Evolutionary conservation across 2,329 filamentous ascomycete genomes (phyloP), one percentile per base, ranked within the genome.

Genomic region (Proliferodiscus dingleyae): DNA sequence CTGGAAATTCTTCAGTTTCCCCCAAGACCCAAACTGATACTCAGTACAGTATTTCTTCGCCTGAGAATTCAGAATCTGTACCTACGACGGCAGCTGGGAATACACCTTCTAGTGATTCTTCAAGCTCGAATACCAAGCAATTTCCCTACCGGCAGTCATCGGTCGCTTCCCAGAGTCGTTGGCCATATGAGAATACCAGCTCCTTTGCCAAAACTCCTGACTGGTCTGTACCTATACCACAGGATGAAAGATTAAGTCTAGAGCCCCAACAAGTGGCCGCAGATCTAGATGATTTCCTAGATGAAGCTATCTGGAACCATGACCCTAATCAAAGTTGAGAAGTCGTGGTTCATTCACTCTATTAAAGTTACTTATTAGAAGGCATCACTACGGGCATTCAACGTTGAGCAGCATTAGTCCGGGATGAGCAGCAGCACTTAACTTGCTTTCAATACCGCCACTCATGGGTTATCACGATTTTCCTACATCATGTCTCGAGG

Each of bases 121-220:
- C 45, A 5, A 45, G 38, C 15, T 32, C 41, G 23, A 45, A 49
- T 19, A 37, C 43, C 15, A 48, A 26, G 36, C 47, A 45, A 29
- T 47, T 53, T 13, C 46, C 49, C 3, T 46, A 49, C 19, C 43
- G 48, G 4, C 48, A 47, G 30, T 39, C 40, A n/a, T n/a, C n/a
- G n/a, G n/a, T n/a, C 13, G 38, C 43, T 10, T 34, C 16, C 21
- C 26, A 19, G 2, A 22, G 10, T 24, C 18, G 19, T 22, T 37
- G 34, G 34, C 18, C 19, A n/a, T 19, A 2, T 9, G 19, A 19
- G 11, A 18, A 19, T 6, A 22, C 10, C 9, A 15, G 1, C 15
- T 23, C n/a, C 4, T 37, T 21, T 5, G 13, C 10, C n/a, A n/a
- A n/a, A 3, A 16, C 34, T 9, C 5, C 34, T n/a, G 34, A 37